Evolutionary conservation across 768 basidiomycete genomes (phyloP).

Genomic region (Lactifluus hygrophoroides): DNA sequence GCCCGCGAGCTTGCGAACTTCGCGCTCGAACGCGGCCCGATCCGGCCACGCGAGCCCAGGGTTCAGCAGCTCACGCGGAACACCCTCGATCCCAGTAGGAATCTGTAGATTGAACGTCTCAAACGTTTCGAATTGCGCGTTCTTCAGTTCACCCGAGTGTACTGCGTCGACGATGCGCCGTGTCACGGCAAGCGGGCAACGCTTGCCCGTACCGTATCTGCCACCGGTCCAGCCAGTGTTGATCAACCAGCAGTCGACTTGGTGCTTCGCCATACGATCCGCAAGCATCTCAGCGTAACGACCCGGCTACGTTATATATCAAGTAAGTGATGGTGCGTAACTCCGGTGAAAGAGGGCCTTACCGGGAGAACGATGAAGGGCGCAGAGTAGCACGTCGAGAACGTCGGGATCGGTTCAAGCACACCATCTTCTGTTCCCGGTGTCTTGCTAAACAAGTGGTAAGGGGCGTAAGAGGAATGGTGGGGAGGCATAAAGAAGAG

Average conservation of each 20-base stretch:
- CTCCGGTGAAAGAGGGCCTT: conserved; percentile 23
- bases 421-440: conserved; percentile 99
- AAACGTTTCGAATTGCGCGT: conserved; percentile 81
- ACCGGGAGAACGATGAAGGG: conserved; percentile 99
- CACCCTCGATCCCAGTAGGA: conserved; percentile 75
- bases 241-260: conserved; percentile 95
- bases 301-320: conserved; percentile 46
- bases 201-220: conserved; percentile 86
- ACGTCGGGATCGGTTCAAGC: conserved; percentile 95
- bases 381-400: conserved; percentile 97
- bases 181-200: conserved; percentile 94
- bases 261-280: conserved; percentile 80
- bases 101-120: conserved; percentile 76
- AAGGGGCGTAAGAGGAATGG: not conserved
- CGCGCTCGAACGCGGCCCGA: conserved; percentile 82
- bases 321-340: not conserved
- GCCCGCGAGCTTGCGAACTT: conserved; percentile 77
- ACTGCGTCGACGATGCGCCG: conserved; percentile 96
- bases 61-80: conserved; percentile 87
- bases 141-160: conserved; percentile 85
- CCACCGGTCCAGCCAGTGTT: conserved; percentile 98
- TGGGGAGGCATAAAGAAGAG: not conserved
- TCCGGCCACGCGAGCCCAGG: conserved; percentile 82
- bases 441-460: conserved; percentile 58
- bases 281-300: conserved; percentile 98